Evolutionary conservation across 768 basidiomycete species (phyloP), one percentile per base, ranked within the genome.

Genomic region (Lactarius hatsudake): DNA sequence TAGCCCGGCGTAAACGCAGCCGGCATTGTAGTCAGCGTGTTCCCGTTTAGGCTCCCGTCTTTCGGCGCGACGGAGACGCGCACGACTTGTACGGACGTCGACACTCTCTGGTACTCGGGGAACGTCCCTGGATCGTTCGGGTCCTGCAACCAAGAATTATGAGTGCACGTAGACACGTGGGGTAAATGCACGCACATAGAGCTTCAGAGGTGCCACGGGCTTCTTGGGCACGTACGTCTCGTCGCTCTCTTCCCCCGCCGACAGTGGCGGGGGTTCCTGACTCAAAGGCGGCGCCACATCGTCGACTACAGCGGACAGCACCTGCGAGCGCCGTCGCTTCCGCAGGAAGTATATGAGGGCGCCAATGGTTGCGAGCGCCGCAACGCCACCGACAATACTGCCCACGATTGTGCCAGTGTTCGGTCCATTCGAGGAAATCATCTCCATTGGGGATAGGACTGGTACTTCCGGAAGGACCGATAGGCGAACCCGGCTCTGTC

Each of bases 41-140:
- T 59, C 30, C 28, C 30, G 38, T n/a, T 20, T 3, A 0, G 7
- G 2, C 12, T 18, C 32, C n/a, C 34, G n/a, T 15, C 8, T 54
- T 45, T 7, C 9, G 53, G 10, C 3, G 17, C 1, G 10, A 9
- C 9, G 7, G 23, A 6, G 32, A n/a, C 30, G 38, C 5, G 38
- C 17, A 20, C 18, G 9, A 48, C 53, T 2, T 26, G 56, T n/a
- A n/a, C 1, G 13, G 15, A 40, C 15, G 18, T 4, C 30, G n/a
- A 5, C n/a, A 9, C 2, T 17, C 17, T 23, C 20, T 59, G 61
- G 40, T 26, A 59, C 20, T 56, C 40, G 0, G 66, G 62, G 51
- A 10, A 67, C 23, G 66, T 67, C 10, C 51, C 30, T 7, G 66
- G 57, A 7, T 67, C 66, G 51, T 53, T 53, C 40, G 66, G 66